Evolutionary conservation across 306 rosid genomes (phyloP).

Genomic region (Prunus mira): DNA sequence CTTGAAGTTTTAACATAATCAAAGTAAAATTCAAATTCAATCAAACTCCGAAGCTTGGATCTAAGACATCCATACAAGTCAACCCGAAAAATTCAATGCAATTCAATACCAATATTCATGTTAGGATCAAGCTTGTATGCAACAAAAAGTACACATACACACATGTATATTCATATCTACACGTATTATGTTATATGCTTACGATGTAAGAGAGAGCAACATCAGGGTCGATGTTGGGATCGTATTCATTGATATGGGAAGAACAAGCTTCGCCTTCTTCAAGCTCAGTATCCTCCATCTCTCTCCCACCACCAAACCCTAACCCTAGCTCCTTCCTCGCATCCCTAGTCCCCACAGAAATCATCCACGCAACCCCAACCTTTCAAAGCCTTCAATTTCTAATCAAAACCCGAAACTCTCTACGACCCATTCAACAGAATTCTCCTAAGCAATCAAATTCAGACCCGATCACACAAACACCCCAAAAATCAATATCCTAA

Average conservation of each 20-base stretch:
- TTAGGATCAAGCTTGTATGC: background rate
- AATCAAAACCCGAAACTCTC: slow-evolving; percentile 35
- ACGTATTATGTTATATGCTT: slow-evolving; percentile 26
- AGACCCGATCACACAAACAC: slow-evolving; percentile 41
- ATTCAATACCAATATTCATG: background rate
- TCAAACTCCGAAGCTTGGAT: slow-evolving; percentile 16
- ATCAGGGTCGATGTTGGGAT: slow-evolving; percentile 78
- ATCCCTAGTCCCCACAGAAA: slow-evolving; percentile 75
- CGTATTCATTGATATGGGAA: slow-evolving; percentile 63
- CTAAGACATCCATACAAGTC: slow-evolving; percentile 26
- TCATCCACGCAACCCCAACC: slow-evolving; percentile 49
- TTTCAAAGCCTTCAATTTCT: slow-evolving; percentile 41
- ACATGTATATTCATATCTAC: background rate
- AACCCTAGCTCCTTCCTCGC: slow-evolving; percentile 71
- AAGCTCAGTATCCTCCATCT: slow-evolving; percentile 90
- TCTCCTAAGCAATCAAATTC: slow-evolving; percentile 27
- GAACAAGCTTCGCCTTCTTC: slow-evolving; percentile 98
- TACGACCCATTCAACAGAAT: slow-evolving; percentile 38
- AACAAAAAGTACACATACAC: background rate
- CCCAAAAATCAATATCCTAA: slow-evolving; percentile 16
- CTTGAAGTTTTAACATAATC: background rate
- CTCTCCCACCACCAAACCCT: slow-evolving; percentile 54
- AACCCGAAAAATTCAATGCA: slow-evolving; percentile 7
- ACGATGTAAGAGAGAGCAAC: slow-evolving; percentile 86
- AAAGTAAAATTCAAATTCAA: slow-evolving; percentile 2